These are phyloP conservation scores for Coelastrella sp. DNA, from an alignment of 139 green algal species.

Conservation along the genomic window DNA sequence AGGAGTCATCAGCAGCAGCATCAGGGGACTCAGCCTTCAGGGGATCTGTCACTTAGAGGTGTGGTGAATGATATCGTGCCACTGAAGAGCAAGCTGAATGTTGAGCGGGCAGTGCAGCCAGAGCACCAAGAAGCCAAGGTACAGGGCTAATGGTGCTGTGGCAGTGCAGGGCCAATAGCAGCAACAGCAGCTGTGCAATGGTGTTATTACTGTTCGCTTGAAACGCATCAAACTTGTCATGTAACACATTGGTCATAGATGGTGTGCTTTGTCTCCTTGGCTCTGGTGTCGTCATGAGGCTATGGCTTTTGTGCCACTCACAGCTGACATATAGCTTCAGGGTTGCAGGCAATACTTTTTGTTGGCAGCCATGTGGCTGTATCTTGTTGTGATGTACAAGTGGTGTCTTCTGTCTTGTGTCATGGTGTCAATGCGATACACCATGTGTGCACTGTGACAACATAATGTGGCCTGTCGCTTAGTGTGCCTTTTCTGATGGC, in stretches of 20 bases:
- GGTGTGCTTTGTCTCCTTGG: no score
- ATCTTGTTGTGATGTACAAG: no score
- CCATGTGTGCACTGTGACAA: background rate
- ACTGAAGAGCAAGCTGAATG: background rate
- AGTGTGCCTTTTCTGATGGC: background rate
- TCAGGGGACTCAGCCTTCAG: background rate
- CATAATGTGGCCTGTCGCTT: background rate
- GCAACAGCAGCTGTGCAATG: no score
- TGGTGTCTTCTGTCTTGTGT: background rate
- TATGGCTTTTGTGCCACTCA: no score
- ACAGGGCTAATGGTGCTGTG: background rate
- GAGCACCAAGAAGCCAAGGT: background rate
- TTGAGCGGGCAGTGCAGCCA: background rate
- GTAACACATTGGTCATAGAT: no score
- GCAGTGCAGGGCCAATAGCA: no score
- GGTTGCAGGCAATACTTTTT: no score
- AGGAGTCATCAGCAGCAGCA: background rate
- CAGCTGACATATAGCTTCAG: no score
- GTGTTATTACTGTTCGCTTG: no score
- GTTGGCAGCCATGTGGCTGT: no score
- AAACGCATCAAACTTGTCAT: no score
- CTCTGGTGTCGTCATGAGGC: no score
- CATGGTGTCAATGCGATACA: background rate
- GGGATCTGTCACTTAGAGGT: background rate
- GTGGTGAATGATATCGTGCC: conserved; percentile 35